Percentiles rank a stretch among this genome's conserved stretches.
phyloP scores from a whole-genome alignment of 768 basidiomycete species.

The Boletus subcaerulescens region DNA sequence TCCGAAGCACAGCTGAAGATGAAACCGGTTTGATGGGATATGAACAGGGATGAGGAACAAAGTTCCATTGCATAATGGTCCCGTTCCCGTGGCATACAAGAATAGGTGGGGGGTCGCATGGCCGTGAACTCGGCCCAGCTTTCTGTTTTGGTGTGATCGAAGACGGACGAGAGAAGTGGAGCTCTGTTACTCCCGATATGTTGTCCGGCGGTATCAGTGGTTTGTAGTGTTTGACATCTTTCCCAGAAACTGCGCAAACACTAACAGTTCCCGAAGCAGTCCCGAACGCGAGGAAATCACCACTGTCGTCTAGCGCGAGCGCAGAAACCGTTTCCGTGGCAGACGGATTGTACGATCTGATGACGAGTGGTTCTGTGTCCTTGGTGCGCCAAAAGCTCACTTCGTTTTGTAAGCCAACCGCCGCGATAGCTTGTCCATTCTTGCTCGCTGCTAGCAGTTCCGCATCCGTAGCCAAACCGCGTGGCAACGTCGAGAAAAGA shows the following conservation, averaged over 20 bases:
- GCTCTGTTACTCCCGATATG: slow-evolving; percentile 49
- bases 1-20: slow-evolving; percentile 42
- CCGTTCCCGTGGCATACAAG: slow-evolving; percentile 61
- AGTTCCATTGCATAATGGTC: slow-evolving; percentile 49
- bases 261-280: slow-evolving; percentile 64
- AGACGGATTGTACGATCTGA: slow-evolving; percentile 47
- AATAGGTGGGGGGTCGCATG: slow-evolving; percentile 27
- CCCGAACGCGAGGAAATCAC: slow-evolving; percentile 66
- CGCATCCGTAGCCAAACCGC: slow-evolving; percentile 78
- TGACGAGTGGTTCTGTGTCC: slow-evolving; percentile 37
- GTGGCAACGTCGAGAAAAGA: slow-evolving; percentile 69
- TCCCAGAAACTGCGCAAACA: slow-evolving; percentile 55
- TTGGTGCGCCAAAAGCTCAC: slow-evolving; percentile 65
- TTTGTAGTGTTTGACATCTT: slow-evolving; percentile 36
- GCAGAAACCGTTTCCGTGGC: slow-evolving; percentile 52
- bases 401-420: slow-evolving; percentile 78
- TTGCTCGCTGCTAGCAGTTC: slow-evolving; percentile 73
- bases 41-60: slow-evolving; percentile 19
- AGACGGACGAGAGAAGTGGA: slow-evolving; percentile 41
- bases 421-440: slow-evolving; percentile 62
- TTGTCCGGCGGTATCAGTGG: slow-evolving; percentile 42
- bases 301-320: slow-evolving; percentile 59
- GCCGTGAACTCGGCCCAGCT: slow-evolving; percentile 10
- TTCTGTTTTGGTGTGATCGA: slow-evolving; percentile 16
- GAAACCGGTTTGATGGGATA: slow-evolving; percentile 45